A percentile compares a stretch with the other conserved stretches of the same genome.
Conservation (phyloP, 1,284 basidiomycete species). For the Ceratobasidium sp. region DNA sequence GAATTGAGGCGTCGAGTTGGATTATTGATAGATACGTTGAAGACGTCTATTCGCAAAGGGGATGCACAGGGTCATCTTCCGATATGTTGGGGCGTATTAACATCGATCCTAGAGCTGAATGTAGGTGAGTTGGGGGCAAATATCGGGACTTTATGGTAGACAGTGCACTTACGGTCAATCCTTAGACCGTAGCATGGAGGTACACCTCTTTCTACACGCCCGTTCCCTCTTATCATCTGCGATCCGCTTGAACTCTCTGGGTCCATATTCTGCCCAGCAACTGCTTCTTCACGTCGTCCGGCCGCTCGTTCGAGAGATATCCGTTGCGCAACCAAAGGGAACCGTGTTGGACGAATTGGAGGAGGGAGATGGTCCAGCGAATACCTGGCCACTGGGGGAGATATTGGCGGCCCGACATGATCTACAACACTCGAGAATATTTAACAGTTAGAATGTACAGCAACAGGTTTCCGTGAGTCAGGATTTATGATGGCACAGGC, state of each 20-base stretch:
- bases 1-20: constrained; percentile 44
- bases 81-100: constrained; percentile 90
- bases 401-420: constrained; percentile 92
- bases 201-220: constrained; percentile 94
- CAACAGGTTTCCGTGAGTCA: background rate
- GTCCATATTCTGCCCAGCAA: constrained; percentile 94
- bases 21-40: constrained; percentile 73
- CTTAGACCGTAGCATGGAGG: constrained; percentile 79
- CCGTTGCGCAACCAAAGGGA: constrained; percentile 58
- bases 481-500: background rate
- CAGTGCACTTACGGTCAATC: background rate
- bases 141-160: background rate
- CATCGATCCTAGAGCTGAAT: constrained; percentile 80
- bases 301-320: constrained; percentile 71
- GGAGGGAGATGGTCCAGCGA: constrained; percentile 70
- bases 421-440: constrained; percentile 94
- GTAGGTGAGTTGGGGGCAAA: constrained; percentile 66
- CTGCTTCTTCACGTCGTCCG: constrained; percentile 81
- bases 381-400: constrained; percentile 97
- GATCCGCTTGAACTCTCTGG: constrained; percentile 91
- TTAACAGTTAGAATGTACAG: constrained; percentile 79
- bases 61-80: constrained; percentile 86
- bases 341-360: constrained; percentile 45
- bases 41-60: constrained; percentile 73
- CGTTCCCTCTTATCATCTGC: constrained; percentile 90